Base-by-base conservation (phyloP, 768 basidiomycete species). In the Thelephora ganbajun region DNA sequence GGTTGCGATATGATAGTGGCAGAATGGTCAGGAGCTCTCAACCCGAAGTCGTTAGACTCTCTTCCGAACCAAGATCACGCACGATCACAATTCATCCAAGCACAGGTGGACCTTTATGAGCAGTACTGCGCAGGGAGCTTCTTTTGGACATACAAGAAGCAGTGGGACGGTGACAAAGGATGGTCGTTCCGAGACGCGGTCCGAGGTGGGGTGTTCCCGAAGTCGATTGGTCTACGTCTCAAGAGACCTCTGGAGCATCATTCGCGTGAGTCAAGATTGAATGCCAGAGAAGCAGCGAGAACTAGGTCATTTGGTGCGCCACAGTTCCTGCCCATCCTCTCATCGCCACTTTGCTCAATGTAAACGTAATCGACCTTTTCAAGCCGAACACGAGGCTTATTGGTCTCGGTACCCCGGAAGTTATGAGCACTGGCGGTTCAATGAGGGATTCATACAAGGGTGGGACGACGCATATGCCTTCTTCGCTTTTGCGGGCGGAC, bases 71-170 rank as follows among this genome's bases (percentile, higher is more conserved):
- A 72, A 50, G 64, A 67, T 39, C 57, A 61, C 35, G 69, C 71
- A 49, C 60, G 70, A 37, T 53, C 69, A 7, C 64, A 59, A 12
- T 90, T 76, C 50, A 67, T 82, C 3, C 58, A 67, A 14, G 80
- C 85, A 3, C 77, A 91, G 59, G 62, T 88, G 43, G 71, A 68
- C 16, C 54, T 84, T 35, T 89, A 74, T 50, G 83, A 87, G 48
- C 59, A 62, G 42, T 54, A 63, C 33, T 81, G 83, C 50, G 76
- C 73, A 0, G 88, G 88, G 4, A 83, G 75, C 73, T 90, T 80
- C 65, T 90, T 83, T 59, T 88, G 88, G 88, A 87, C 83, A 34
- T 82, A 77, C 57, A 87, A 79, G 67, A 86, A 88, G 61, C 71
- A 77, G 44, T 58, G 64, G 4, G 61, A 59, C 3, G 77, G 79